Evolutionary conservation across 345 rosid genomes (phyloP).

Genomic region (Aquilaria sinensis): DNA sequence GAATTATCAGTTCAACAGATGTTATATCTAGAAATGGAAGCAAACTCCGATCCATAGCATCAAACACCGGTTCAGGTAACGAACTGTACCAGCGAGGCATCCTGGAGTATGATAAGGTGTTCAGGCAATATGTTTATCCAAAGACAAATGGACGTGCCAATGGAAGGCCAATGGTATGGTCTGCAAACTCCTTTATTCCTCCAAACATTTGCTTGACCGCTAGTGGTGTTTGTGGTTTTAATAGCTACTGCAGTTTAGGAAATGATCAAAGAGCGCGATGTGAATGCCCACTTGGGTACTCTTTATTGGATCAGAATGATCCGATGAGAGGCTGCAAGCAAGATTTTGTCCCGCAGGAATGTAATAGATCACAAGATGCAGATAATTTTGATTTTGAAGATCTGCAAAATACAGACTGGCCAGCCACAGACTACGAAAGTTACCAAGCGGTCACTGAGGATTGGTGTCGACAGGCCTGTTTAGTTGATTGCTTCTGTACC

Average conservation of each 20-base stretch:
- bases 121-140: constrained; percentile 47
- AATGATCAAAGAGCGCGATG: constrained; percentile 18
- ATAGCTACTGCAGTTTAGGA: neutral
- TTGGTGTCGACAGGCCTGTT: constrained; percentile 12
- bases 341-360: constrained; percentile 15
- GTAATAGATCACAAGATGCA: neutral
- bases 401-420: constrained; percentile 22
- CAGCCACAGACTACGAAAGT: constrained; percentile 20
- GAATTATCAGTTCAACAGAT: no score
- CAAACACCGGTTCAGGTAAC: no score
- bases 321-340: constrained; percentile 26
- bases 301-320: constrained; percentile 23
- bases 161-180: neutral
- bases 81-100: no score
- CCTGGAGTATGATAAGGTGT: constrained; percentile 36
- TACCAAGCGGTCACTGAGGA: neutral
- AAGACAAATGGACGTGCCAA: constrained; percentile 13
- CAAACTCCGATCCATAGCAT: no score
- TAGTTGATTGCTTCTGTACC: constrained; percentile 9
- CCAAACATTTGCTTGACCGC: constrained; percentile 35
- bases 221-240: neutral
- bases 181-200: constrained; percentile 24
- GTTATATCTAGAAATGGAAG: constrained; percentile 24
- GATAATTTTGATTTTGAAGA: constrained; percentile 8
- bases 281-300: constrained; percentile 23